These are phyloP conservation scores for Prunella vulgaris DNA, from an alignment of 257 asterid species.

Conservation along the genomic window DNA sequence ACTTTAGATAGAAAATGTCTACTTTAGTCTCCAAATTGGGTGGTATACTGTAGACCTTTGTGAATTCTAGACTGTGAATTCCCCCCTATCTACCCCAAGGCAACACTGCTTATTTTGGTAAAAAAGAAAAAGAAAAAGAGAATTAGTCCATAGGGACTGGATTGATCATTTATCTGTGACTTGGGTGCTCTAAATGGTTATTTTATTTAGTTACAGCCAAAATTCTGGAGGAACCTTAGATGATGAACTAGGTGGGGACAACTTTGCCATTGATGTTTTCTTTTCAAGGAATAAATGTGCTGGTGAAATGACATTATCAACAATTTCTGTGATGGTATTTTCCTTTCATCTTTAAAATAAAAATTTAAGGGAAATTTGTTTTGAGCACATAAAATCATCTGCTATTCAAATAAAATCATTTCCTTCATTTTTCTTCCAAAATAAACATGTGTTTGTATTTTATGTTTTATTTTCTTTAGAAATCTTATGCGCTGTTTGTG, in stretches of 20 bases:
- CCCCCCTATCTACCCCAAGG: neutral
- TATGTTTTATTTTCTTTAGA: too few relatives aligned
- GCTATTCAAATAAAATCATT: too few relatives aligned
- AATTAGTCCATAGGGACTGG: neutral
- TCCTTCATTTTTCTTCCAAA: too few relatives aligned
- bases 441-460: too few relatives aligned
- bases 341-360: neutral
- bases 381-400: neutral
- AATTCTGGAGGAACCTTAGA: neutral
- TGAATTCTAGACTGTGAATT: neutral
- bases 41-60: neutral
- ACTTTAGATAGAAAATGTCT: neutral
- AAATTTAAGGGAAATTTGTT: neutral
- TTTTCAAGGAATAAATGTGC: neutral
- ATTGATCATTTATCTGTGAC: neutral
- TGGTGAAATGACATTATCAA: neutral
- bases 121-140: too few relatives aligned
- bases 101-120: neutral
- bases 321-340: neutral
- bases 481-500: too few relatives aligned
- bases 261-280: neutral
- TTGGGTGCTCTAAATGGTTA: neutral
- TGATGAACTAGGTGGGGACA: neutral
- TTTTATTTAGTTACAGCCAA: neutral
- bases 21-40: neutral